Evolutionary conservation across 306 rosid genomes (phyloP).

Genomic region (Rosa lucieae): DNA sequence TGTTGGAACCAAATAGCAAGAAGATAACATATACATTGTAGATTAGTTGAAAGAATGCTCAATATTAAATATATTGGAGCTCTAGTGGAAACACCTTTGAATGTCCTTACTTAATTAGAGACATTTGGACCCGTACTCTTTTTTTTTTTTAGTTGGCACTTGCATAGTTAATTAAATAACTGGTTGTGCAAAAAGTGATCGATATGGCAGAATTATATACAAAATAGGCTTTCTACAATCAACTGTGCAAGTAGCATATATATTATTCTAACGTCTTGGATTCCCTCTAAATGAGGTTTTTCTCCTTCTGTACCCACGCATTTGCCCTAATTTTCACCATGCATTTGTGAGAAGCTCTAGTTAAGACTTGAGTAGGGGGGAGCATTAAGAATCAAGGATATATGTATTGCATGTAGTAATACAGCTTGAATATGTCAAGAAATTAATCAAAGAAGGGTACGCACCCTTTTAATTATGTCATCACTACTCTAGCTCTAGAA

Average conservation of each 20-base stretch:
- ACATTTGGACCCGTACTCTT: neutral
- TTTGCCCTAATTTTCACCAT: neutral
- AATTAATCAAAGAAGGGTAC: neutral
- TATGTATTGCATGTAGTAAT: neutral
- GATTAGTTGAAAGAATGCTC: neutral
- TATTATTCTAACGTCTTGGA: neutral
- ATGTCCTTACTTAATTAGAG: neutral
- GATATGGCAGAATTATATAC: neutral
- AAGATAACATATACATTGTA: neutral
- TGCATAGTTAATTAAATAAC: neutral
- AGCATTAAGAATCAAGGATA: neutral
- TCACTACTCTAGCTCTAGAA: neutral
- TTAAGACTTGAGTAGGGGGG: neutral
- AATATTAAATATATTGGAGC: neutral
- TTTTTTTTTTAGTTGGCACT: neutral
- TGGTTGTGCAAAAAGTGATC: neutral
- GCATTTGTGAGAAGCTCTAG: neutral
- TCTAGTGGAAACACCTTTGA: constrained; percentile 9
- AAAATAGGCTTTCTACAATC: neutral
- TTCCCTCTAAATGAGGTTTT: no score
- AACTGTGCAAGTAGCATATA: neutral
- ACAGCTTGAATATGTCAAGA: neutral
- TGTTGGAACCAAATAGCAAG: constrained; percentile 11
- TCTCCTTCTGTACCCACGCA: neutral
- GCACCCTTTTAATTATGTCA: neutral